phyloP scores from a whole-genome alignment of 2,329 filamentous ascomycete genomes.

The Zasmidium cellare region DNA sequence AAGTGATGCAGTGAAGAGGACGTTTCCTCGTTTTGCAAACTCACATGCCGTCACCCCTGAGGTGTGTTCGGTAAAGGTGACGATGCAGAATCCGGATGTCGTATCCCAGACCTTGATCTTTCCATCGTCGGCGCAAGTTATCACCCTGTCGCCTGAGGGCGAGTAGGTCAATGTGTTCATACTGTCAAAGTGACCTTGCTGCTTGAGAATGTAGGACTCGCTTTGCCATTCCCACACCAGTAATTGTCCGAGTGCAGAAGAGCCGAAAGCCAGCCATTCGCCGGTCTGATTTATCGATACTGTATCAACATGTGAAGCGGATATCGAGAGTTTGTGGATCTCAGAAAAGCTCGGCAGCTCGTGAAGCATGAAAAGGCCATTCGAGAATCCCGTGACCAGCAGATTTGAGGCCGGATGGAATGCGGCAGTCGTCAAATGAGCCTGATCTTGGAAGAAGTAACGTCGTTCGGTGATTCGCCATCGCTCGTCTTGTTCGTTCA shows the following conservation, averaged over 20 bases:
- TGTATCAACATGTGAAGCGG: constrained; percentile 93
- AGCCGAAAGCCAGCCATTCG: constrained; percentile 96
- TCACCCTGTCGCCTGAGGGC: constrained; percentile 86
- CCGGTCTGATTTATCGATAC: constrained; percentile 92
- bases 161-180: constrained; percentile 94
- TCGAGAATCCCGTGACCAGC: constrained; percentile 95
- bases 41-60: constrained; percentile 92
- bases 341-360: constrained; percentile 95
- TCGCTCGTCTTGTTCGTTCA: constrained; percentile 65
- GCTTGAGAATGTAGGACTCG: constrained; percentile 97
- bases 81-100: constrained; percentile 93
- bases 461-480: constrained; percentile 92
- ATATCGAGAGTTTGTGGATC: constrained; percentile 91
- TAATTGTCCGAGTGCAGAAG: constrained; percentile 92
- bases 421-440: constrained; percentile 83
- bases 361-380: constrained; percentile 89
- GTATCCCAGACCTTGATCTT: constrained; percentile 99
- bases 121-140: constrained; percentile 93
- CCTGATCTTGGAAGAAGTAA: constrained; percentile 90
- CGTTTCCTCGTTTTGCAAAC: constrained; percentile 92
- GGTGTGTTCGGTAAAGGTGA: constrained; percentile 96
- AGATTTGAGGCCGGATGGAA: constrained; percentile 85
- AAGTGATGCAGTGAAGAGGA: constrained; percentile 90
- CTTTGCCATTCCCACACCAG: constrained; percentile 99
- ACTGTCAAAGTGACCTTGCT: constrained; percentile 94